phyloP scores from a whole-genome alignment of 2,329 filamentous ascomycete species.

The Aspergillus unguis region DNA sequence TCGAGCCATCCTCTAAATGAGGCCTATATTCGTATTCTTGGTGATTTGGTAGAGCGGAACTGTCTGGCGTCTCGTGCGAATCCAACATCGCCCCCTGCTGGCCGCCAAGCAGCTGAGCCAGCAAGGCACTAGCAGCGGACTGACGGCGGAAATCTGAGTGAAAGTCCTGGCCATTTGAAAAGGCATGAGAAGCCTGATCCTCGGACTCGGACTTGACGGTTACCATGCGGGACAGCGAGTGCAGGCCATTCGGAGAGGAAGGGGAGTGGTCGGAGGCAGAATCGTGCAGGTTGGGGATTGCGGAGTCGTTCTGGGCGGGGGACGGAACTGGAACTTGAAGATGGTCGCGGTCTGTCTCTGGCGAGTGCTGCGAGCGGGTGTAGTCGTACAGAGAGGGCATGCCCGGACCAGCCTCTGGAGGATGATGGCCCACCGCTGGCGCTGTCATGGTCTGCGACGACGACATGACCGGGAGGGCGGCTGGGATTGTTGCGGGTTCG shows the following conservation, averaged over 20 bases:
- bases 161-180: slow-evolving; percentile 21
- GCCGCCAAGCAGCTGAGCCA: slow-evolving; percentile 42
- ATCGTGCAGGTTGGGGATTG: slow-evolving; percentile 39
- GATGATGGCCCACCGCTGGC: slow-evolving; percentile 46
- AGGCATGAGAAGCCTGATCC: slow-evolving; percentile 21
- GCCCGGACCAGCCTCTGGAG: slow-evolving; percentile 41
- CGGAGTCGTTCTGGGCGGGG: slow-evolving; percentile 37
- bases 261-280: slow-evolving; percentile 26
- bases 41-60: slow-evolving; percentile 4
- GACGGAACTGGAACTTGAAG: slow-evolving; percentile 9
- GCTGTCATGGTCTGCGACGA: slow-evolving; percentile 48
- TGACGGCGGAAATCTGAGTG: slow-evolving; percentile 37
- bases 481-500: slow-evolving; percentile 17
- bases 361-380: slow-evolving; percentile 26
- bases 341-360: slow-evolving; percentile 15
- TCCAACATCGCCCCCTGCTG: slow-evolving; percentile 18
- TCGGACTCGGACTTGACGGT: slow-evolving; percentile 31
- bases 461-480: slow-evolving; percentile 40
- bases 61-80: slow-evolving; percentile 10
- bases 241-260: slow-evolving; percentile 26
- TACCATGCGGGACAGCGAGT: slow-evolving; percentile 26
- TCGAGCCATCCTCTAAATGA: slow-evolving; percentile 8
- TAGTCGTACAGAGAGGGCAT: slow-evolving; percentile 42
- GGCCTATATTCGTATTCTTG: slow-evolving; percentile 8
- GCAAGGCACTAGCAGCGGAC: slow-evolving; percentile 40